Evolutionary conservation across 1,284 basidiomycete species (phyloP).

Genomic region (Rhizoctonia solani): DNA sequence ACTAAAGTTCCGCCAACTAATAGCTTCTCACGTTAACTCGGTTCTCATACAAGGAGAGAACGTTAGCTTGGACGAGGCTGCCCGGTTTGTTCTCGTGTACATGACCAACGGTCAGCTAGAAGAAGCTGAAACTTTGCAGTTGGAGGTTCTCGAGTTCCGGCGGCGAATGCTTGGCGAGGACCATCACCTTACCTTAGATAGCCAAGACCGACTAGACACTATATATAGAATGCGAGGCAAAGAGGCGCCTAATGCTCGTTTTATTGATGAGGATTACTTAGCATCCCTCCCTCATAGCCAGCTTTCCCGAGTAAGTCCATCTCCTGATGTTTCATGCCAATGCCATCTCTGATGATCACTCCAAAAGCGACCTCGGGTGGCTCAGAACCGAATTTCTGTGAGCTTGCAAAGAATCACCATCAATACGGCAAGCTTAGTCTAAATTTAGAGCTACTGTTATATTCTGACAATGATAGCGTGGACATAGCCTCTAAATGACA

Average conservation of each 20-base stretch:
- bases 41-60: constrained; percentile 2
- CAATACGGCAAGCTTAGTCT: neutral
- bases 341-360: neutral
- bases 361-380: neutral
- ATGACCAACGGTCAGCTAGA: neutral
- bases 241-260: neutral
- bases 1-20: neutral
- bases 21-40: neutral
- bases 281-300: neutral
- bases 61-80: neutral
- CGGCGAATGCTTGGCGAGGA: neutral
- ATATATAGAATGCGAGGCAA: neutral
- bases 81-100: neutral
- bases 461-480: neutral
- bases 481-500: neutral
- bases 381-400: neutral
- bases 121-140: neutral
- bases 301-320: neutral
- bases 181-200: neutral
- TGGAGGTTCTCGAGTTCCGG: neutral
- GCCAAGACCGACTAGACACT: neutral
- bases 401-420: neutral
- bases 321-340: too few species aligned
- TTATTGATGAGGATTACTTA: neutral
- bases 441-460: neutral